Evolutionary conservation across 768 basidiomycete species (phyloP).

Genomic region (Termitomyces sp.): DNA sequence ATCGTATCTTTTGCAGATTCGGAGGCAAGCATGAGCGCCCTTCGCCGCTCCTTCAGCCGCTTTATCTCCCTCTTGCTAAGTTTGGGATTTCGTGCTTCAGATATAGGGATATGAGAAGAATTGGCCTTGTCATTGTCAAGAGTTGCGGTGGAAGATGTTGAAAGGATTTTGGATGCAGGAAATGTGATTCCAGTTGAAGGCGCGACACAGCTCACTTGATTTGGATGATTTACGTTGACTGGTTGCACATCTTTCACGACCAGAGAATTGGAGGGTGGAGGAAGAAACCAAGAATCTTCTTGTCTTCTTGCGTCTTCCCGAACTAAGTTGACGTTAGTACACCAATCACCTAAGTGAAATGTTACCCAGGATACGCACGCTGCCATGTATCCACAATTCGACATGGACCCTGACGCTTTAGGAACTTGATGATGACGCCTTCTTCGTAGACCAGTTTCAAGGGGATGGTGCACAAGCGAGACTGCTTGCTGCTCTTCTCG

Average conservation of each 20-base stretch:
- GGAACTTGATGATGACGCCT: conserved; percentile 37
- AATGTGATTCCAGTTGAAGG: neutral
- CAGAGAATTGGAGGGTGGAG: conserved; percentile 15
- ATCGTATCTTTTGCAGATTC: neutral
- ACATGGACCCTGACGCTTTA: conserved; percentile 21
- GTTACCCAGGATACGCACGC: conserved; percentile 21
- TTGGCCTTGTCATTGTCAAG: neutral
- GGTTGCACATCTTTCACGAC: neutral
- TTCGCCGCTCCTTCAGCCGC: neutral
- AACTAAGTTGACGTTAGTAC: conserved; percentile 6
- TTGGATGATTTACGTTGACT: neutral
- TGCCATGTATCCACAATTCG: conserved; percentile 34
- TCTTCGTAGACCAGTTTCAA: conserved; percentile 35
- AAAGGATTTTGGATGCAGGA: neutral
- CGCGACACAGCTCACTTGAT: neutral
- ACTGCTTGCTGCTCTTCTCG: conserved; percentile 19
- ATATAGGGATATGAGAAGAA: neutral
- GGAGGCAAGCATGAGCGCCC: neutral
- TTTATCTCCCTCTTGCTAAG: conserved; percentile 5
- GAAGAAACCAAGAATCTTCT: conserved; percentile 25
- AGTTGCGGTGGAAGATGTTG: neutral
- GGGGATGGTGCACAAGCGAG: conserved; percentile 27
- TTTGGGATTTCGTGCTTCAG: neutral
- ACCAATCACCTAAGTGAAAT: neutral
- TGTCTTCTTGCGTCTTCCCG: conserved; percentile 5